phyloP scores from a whole-genome alignment of 768 basidiomycete species.

The Arthromyces matolae region DNA sequence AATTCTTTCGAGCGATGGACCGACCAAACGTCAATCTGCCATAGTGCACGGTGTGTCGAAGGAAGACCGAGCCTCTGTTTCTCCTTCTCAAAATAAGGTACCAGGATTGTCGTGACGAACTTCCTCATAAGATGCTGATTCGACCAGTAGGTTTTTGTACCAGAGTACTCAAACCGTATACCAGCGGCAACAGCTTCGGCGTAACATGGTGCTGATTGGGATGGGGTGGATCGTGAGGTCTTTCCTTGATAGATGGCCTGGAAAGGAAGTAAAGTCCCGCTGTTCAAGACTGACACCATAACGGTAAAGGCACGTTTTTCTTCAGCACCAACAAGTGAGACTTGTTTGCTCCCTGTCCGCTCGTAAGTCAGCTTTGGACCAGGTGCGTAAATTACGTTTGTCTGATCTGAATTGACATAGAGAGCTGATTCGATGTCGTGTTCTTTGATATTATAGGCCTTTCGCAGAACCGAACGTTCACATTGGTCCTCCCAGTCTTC shows the following conservation, averaged over 20 bases:
- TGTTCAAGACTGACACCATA: conserved; percentile 24
- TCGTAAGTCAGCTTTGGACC: conserved; percentile 26
- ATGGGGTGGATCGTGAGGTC: conserved; percentile 20
- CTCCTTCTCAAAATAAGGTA: conserved; percentile 17
- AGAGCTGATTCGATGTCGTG: background rate
- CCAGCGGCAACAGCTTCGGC: conserved; percentile 18
- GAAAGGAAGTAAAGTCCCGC: conserved; percentile 27
- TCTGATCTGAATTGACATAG: background rate
- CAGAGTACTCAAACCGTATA: conserved; percentile 19
- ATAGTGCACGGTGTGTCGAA: conserved; percentile 12
- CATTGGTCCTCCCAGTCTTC: too few species aligned
- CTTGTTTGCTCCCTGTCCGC: conserved; percentile 27
- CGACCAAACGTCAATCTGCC: conserved; percentile 25
- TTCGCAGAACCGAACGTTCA: too few species aligned
- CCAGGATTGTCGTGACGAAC: conserved; percentile 20
- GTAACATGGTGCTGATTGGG: conserved; percentile 11
- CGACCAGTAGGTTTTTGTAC: conserved; percentile 25
- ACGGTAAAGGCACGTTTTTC: conserved; percentile 38
- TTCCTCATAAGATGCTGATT: conserved; percentile 19
- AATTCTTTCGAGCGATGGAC: conserved; percentile 32
- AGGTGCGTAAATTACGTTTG: conserved; percentile 11
- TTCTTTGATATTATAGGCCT: too few species aligned
- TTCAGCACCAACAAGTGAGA: conserved; percentile 28
- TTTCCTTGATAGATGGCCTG: conserved; percentile 32
- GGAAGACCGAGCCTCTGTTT: conserved; percentile 13